phyloP scores from a whole-genome alignment of 2,329 filamentous ascomycete genomes.

The Neophaeococcomyces mojaviensis region DNA sequence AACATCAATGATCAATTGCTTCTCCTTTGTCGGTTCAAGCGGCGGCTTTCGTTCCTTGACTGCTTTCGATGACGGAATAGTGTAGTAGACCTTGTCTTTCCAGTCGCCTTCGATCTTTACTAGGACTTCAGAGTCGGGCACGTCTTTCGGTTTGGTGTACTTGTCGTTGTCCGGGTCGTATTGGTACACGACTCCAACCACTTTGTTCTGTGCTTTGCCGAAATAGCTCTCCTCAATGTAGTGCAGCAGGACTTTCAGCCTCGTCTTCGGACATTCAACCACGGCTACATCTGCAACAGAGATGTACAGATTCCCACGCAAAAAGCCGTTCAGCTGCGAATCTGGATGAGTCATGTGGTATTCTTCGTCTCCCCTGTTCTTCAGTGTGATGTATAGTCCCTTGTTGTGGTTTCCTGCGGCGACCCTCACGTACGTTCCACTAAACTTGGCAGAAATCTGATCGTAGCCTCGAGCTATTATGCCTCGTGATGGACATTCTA shows the following conservation, averaged over 20 bases:
- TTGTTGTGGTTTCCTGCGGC: slow-evolving; percentile 87
- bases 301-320: slow-evolving; percentile 80
- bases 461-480: slow-evolving; percentile 85
- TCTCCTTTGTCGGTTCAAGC: slow-evolving; percentile 47
- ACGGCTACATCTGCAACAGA: slow-evolving; percentile 85
- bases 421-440: slow-evolving; percentile 87
- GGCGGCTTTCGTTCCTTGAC: slow-evolving; percentile 28
- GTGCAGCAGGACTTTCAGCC: slow-evolving; percentile 82
- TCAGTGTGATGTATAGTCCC: slow-evolving; percentile 86
- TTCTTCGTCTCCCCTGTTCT: slow-evolving; percentile 73
- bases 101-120: slow-evolving; percentile 77
- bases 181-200: slow-evolving; percentile 83
- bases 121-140: slow-evolving; percentile 75
- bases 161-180: slow-evolving; percentile 83
- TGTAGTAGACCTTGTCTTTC: slow-evolving; percentile 64
- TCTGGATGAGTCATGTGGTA: slow-evolving; percentile 93
- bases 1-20: slow-evolving; percentile 76
- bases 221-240: slow-evolving; percentile 96
- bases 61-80: slow-evolving; percentile 25
- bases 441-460: slow-evolving; percentile 96
- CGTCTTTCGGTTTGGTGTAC: slow-evolving; percentile 72
- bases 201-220: slow-evolving; percentile 80
- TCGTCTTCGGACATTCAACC: slow-evolving; percentile 81
- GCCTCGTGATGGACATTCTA: slow-evolving; percentile 86
- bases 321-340: slow-evolving; percentile 81